These are phyloP conservation scores for Backusella tuberculispora DNA, from an alignment of 192 early-diverging fungal genomes.

Conservation along the genomic window DNA sequence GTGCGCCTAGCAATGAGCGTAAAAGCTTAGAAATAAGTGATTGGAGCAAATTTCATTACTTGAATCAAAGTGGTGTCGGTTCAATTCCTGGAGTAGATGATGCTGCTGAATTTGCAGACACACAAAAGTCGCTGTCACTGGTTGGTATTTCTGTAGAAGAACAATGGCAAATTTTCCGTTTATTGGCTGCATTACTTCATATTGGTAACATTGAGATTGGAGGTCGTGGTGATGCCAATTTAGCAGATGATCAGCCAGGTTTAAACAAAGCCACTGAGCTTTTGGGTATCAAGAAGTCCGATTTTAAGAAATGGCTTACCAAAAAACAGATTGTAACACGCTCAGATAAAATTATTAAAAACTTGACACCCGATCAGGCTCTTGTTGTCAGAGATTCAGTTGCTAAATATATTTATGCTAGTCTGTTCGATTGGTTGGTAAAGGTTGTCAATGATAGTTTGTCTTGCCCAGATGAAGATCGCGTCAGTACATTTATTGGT, in stretches of 20 bases:
- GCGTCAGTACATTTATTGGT: constrained; percentile 82
- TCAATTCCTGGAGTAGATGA: constrained; percentile 88
- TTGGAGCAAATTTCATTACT: constrained; percentile 82
- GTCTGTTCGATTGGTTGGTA: constrained; percentile 97
- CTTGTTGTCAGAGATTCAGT: constrained; percentile 88
- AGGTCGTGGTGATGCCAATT: constrained; percentile 66
- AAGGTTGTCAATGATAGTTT: constrained; percentile 87
- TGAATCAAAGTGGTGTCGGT: constrained; percentile 81
- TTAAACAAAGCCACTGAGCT: constrained; percentile 70
- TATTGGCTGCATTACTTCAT: constrained; percentile 93
- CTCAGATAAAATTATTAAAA: constrained; percentile 90
- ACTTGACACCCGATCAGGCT: constrained; percentile 74
- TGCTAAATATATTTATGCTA: constrained; percentile 96
- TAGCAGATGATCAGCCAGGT: constrained; percentile 80
- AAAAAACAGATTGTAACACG: constrained; percentile 94
- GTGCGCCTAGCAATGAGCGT: constrained; percentile 78
- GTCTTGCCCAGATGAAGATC: constrained; percentile 52
- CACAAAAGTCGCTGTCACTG: constrained; percentile 83
- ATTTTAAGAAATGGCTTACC: constrained; percentile 95
- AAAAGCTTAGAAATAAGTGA: constrained; percentile 78
- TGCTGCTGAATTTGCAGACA: constrained; percentile 86
- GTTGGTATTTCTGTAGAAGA: constrained; percentile 82
- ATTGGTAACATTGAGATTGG: constrained; percentile 93
- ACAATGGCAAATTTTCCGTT: constrained; percentile 89
- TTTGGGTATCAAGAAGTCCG: constrained; percentile 76